These are phyloP conservation scores for Eucalyptus victrix DNA, from an alignment of 345 rosid species.

Conservation along the genomic window DNA sequence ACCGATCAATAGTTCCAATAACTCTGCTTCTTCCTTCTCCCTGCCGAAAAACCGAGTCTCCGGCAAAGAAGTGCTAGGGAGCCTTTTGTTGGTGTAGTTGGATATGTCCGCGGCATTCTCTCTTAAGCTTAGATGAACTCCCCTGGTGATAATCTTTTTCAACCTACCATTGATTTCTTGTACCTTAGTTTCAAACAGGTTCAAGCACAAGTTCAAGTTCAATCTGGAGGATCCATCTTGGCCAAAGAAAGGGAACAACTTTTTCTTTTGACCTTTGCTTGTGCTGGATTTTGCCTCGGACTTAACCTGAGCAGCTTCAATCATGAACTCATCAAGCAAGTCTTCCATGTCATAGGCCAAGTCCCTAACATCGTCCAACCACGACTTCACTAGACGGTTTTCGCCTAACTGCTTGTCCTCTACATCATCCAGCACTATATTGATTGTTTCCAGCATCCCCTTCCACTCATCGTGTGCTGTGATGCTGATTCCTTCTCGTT, in stretches of 20 bases:
- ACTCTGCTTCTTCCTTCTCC: neutral
- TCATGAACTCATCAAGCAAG: neutral
- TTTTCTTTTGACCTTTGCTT: no score
- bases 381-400: neutral
- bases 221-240: neutral
- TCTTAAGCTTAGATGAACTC: neutral
- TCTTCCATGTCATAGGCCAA: neutral
- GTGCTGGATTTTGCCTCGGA: no score
- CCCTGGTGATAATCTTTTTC: accelerated
- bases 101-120: neutral
- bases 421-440: neutral
- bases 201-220: accelerated
- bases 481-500: no score
- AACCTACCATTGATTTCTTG: neutral
- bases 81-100: neutral
- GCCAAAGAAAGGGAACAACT: no score
- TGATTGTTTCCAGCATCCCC: neutral
- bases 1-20: accelerated
- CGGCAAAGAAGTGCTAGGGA: neutral
- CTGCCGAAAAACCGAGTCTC: neutral
- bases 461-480: accelerated
- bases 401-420: neutral
- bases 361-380: neutral
- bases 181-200: neutral
- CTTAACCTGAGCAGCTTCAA: accelerated